Conservation (phyloP, 1,284 basidiomycete species). For the Sanghuangporus baumii region DNA sequence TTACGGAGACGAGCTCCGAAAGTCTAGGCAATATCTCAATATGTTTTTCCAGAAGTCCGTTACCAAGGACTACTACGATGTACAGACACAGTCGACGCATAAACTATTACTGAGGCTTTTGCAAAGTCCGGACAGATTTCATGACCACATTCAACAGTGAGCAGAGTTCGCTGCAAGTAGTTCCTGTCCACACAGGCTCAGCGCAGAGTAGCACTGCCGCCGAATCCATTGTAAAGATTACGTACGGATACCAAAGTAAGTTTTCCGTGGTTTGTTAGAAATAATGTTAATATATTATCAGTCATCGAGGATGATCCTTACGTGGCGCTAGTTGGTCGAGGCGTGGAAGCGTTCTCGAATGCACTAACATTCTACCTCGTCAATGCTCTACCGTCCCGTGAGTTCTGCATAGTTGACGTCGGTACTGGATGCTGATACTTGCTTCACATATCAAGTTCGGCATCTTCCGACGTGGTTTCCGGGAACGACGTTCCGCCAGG, state of each 20-base stretch:
- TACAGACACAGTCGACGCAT: constrained; percentile 21
- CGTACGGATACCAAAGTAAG: constrained; percentile 16
- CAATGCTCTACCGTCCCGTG: constrained; percentile 12
- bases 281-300: background rate
- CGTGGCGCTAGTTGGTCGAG: background rate
- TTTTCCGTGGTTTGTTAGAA: background rate
- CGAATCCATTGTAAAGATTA: constrained; percentile 10
- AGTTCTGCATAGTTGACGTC: constrained; percentile 18
- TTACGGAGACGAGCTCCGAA: constrained; percentile 24
- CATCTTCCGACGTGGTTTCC: constrained; percentile 16
- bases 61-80: constrained; percentile 18
- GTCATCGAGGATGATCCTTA: constrained; percentile 11
- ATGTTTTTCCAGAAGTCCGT: constrained; percentile 21
- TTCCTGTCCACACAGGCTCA: background rate
- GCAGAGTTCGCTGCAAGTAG: background rate
- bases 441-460: background rate
- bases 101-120: constrained; percentile 21
- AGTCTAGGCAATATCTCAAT: constrained; percentile 23
- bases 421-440: background rate
- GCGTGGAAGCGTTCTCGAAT: background rate
- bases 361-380: constrained; percentile 9
- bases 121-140: constrained; percentile 21
- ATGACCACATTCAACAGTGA: constrained; percentile 23
- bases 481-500: constrained; percentile 34
- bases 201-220: background rate